Evolutionary conservation across 192 early-diverging fungal genomes (phyloP), one percentile per base, ranked within the genome.

Genomic region (Coemansia asiatica): DNA sequence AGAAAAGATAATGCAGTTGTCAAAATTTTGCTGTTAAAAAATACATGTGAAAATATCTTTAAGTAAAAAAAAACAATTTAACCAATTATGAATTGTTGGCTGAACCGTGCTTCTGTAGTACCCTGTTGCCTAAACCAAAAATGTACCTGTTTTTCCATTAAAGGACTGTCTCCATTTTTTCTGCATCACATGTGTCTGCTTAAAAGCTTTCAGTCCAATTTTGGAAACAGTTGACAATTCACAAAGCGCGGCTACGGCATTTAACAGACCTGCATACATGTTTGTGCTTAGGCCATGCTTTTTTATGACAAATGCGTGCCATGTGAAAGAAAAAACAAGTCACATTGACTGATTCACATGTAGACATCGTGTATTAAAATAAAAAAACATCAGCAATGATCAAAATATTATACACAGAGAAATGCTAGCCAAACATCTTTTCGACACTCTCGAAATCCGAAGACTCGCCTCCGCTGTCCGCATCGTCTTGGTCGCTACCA

Each of bases 371-470:
- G n/a, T n/a, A n/a, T 4, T 44, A 10, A 6, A 44, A 44, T 5
- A 44, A 16, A 4, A 54, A 28, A 12, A 54, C 8, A n/a, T n/a
- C n/a, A n/a, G n/a, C n/a, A n/a, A n/a, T n/a, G n/a, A n/a, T n/a
- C n/a, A n/a, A n/a, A n/a, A n/a, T 25, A 3, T 33, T 48, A 48
- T 12, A 6, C 47, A 12, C 47, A 13, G 15, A n/a, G 23, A 53
- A 2, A 35, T 5, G 25, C 59, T 69, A 79, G 7, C 49, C 64
- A 47, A 81, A 75, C 63, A 81, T 19, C 18, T 68, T 56, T 49
- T 69, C 69, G 7, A 55, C 68, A 10, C 56, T 59, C 47, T 81
- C 78, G 53, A 81, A 75, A n/a, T 81, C 78, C 4, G 78, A 81
- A 2, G 62, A 67, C 13, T n/a, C 53, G 5, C 40, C 16, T 18